Percentiles rank a stretch among this genome's conserved stretches.
phyloP scores from a whole-genome alignment of 202 grass and related monocot genomes.

The Schoenoplectus tabernaemontani region DNA sequence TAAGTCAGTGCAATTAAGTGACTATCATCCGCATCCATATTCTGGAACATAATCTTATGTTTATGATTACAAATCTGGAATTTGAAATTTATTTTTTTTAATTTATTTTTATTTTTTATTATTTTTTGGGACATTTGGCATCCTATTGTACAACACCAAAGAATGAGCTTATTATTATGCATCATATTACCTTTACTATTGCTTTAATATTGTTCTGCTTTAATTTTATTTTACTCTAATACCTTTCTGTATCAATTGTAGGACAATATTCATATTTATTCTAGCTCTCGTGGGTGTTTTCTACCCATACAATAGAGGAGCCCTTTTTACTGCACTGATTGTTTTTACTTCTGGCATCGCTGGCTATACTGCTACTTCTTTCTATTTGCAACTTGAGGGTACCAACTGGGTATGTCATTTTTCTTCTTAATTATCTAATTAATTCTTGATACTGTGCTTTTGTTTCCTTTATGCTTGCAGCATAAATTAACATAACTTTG shows the following conservation, averaged over 20 bases:
- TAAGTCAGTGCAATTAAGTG: not conserved
- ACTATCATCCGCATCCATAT: not conserved
- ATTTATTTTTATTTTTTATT: too few relatives aligned
- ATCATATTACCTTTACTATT: not conserved
- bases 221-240: conserved; percentile 13
- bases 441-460: not conserved
- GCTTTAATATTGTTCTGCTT: not conserved
- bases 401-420: conserved; percentile 71
- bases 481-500: not conserved
- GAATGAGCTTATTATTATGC: not conserved
- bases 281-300: conserved; percentile 93
- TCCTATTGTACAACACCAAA: not conserved
- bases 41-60: not conserved
- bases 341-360: conserved; percentile 97
- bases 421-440: not conserved
- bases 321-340: conserved; percentile 89
- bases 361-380: conserved; percentile 85
- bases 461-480: not conserved
- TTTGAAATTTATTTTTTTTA: not conserved
- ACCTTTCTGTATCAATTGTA: conserved; percentile 32
- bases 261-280: conserved; percentile 94
- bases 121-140: too few relatives aligned
- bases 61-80: not conserved
- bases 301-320: conserved; percentile 96
- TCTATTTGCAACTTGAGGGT: conserved; percentile 91